Evolutionary conservation across 345 rosid genomes (phyloP).

Genomic region (Eutrema heterophyllum): DNA sequence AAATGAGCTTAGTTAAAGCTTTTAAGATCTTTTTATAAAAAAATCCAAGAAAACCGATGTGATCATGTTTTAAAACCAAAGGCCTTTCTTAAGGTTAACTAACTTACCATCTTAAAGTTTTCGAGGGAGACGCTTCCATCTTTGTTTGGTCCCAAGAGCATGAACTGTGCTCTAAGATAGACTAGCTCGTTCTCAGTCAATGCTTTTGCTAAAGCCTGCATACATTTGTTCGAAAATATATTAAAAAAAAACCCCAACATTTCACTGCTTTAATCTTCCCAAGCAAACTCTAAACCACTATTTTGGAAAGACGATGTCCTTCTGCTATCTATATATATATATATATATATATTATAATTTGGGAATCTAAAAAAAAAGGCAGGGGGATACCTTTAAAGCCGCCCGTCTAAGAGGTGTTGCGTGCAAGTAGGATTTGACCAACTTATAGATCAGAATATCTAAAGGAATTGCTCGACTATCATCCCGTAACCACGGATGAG

Average conservation of each 20-base stretch:
- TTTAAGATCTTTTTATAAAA: not conserved
- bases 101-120: conserved; percentile 63
- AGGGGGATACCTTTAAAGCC: conserved; percentile 56
- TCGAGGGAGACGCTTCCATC: conserved; percentile 71
- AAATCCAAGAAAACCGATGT: not conserved
- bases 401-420: conserved; percentile 69
- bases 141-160: conserved; percentile 56
- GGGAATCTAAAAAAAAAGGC: not conserved
- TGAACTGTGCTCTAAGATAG: conserved; percentile 69
- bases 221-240: not conserved
- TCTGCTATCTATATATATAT: too few relatives aligned
- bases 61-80: not conserved
- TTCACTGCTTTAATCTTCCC: not conserved
- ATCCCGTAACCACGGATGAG: conserved; percentile 70
- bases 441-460: conserved; percentile 66
- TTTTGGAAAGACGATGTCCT: too few relatives aligned
- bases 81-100: not conserved
- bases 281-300: not conserved
- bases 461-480: conserved; percentile 49
- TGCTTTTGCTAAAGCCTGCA: conserved; percentile 74
- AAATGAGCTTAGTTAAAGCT: not conserved
- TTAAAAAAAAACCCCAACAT: not conserved
- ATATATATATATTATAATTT: not conserved
- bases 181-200: conserved; percentile 71
- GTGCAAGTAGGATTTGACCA: conserved; percentile 63